Percentiles rank a stretch among this genome's conserved stretches.
Conservation (phyloP, 257 asterid genomes). For the Fraxinus americana region DNA sequence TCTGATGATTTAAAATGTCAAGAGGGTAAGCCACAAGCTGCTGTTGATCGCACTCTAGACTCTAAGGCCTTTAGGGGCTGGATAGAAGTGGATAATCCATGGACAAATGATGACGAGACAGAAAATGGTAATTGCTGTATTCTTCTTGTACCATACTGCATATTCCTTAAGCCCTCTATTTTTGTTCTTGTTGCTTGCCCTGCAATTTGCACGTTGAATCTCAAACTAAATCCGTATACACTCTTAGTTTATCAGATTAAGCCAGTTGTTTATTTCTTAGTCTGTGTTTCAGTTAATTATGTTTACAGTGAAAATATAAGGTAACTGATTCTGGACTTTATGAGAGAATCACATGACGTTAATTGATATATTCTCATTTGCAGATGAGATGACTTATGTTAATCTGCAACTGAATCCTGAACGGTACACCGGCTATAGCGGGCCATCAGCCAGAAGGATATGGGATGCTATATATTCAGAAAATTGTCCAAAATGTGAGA, state of each 20-base stretch:
- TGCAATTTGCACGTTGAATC: neutral
- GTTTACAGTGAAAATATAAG: neutral
- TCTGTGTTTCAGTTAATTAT: neutral
- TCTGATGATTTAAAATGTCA: slow-evolving; percentile 88
- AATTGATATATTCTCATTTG: slow-evolving; percentile 26
- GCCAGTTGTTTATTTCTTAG: neutral
- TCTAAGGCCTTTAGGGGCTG: slow-evolving; percentile 87
- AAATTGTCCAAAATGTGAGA: slow-evolving; percentile 90
- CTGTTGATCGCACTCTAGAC: slow-evolving; percentile 93
- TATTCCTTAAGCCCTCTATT: slow-evolving; percentile 4
- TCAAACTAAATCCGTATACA: neutral
- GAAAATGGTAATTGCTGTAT: slow-evolving; percentile 65
- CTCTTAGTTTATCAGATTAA: neutral
- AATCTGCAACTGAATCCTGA: slow-evolving; percentile 90
- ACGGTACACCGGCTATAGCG: slow-evolving; percentile 90
- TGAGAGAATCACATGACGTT: slow-evolving; percentile 18
- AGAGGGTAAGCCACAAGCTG: slow-evolving; percentile 87
- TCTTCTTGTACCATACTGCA: slow-evolving; percentile 16
- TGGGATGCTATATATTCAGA: slow-evolving; percentile 95
- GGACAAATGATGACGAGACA: slow-evolving; percentile 93
- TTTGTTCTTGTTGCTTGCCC: neutral
- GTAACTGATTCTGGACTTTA: slow-evolving; percentile 16
- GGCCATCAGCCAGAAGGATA: slow-evolving; percentile 91
- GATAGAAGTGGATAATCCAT: slow-evolving; percentile 90
- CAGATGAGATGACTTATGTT: slow-evolving; percentile 95